Base-by-base conservation (phyloP, 148 eudicot species). In the Cornus suecica region DNA sequence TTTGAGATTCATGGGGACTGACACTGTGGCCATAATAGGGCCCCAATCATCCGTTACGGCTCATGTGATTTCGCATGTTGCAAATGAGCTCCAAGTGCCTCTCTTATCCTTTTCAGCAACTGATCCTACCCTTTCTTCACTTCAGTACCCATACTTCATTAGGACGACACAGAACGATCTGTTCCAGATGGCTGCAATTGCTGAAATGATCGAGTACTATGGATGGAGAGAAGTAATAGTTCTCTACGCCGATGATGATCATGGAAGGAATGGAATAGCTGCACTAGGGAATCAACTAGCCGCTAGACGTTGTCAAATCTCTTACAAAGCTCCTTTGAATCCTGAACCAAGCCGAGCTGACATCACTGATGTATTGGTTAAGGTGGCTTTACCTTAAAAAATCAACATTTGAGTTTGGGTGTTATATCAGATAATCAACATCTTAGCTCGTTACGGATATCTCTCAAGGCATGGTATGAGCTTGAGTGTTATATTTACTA, bases 181-280 rank as follows among this genome's bases (percentile, higher is more conserved):
- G 68, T 88, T 80, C 73, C 88, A 88, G 76, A 90, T 90, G 94
- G 79, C 85, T 74, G 94, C 94, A 8, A 78, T 90, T 72, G 91
- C 90, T 2, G 91, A 86, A 27, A 76, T 88, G 4, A 79, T 90
- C 13, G 72, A 78, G 30, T 74, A 88, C 77, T 90, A 74, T 79
- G 90, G 78, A 48, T 90, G 90, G 90, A 83, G 81, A 72, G 77
- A 85, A 54, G 91, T 88, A 16, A 83, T 82, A 48, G 90, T 86
- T n/a, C 80, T 90, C 18, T 90, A 78, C 34, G 68, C 71, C 2
- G 94, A 90, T 74, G 92, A 90, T 70, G 90, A 90, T 74, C 82
- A 78, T 79, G 92, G 94, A 23, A 85, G 94, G 67, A 88, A 90
- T 70, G 94, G 94, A 34, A 79, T 90, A 13, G 80, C 82, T 23